Evolutionary conservation across 2,329 filamentous ascomycete species (phyloP).

Genomic region (Penicillium sp.): DNA sequence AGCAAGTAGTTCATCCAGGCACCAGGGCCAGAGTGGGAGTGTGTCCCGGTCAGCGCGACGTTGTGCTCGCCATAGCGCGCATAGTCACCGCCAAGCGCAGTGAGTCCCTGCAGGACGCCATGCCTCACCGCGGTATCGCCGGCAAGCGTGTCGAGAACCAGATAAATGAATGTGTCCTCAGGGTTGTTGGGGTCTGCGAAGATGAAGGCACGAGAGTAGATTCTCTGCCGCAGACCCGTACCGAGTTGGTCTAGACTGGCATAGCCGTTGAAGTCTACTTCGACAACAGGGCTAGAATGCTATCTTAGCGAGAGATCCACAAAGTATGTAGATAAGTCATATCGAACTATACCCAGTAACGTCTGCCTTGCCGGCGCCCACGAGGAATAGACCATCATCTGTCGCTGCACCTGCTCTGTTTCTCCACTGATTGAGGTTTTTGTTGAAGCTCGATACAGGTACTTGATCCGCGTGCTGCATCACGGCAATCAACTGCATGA

Average conservation of each 20-base stretch:
- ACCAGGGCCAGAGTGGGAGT: slow-evolving; percentile 89
- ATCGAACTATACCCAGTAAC: slow-evolving; percentile 65
- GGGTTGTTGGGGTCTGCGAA: slow-evolving; percentile 71
- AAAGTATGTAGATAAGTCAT: background rate
- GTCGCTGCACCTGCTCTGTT: slow-evolving; percentile 29
- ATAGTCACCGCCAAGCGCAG: slow-evolving; percentile 73
- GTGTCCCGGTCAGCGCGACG: slow-evolving; percentile 87
- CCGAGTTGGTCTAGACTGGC: slow-evolving; percentile 84
- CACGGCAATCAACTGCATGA: slow-evolving; percentile 41
- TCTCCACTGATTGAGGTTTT: slow-evolving; percentile 32
- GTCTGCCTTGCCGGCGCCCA: slow-evolving; percentile 74
- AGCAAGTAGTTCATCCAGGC: slow-evolving; percentile 95
- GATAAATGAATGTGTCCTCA: slow-evolving; percentile 78
- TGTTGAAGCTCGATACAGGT: slow-evolving; percentile 26
- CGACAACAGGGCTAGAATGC: slow-evolving; percentile 73
- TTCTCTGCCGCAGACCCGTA: slow-evolving; percentile 80
- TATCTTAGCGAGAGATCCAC: background rate
- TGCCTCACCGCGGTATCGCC: slow-evolving; percentile 88
- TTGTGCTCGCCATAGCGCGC: slow-evolving; percentile 78
- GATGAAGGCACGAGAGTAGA: slow-evolving; percentile 90
- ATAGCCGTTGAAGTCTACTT: slow-evolving; percentile 91
- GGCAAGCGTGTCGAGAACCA: slow-evolving; percentile 84
- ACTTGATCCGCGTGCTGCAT: slow-evolving; percentile 26
- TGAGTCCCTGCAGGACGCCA: slow-evolving; percentile 80
- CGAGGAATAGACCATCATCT: slow-evolving; percentile 60